Evolutionary conservation across 768 basidiomycete genomes (phyloP), one percentile per base, ranked within the genome.

Genomic region (Phanerochaete carnosa): DNA sequence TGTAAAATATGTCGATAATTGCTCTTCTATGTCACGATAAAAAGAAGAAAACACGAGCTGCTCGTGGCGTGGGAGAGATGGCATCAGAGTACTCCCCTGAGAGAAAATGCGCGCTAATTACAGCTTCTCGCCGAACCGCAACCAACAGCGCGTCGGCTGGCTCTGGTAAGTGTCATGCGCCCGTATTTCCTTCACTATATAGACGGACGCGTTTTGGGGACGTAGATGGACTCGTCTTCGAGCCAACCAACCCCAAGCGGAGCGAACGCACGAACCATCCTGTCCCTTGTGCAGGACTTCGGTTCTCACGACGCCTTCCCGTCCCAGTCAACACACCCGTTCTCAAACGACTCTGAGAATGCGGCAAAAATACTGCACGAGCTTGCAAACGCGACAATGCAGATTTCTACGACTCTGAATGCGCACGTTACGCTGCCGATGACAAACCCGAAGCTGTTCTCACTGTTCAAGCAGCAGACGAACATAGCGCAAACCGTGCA

Each of bases 361-460:
- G 71, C 70, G 7, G 55, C 69, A 33, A 62, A 75, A 2, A 69
- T 78, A 33, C 75, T 90, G 50, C 79, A 80, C 59, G 76, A 82
- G 23, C 69, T 87, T 12, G 75, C 86, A 52, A 76, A 82, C 55
- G 73, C 80, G 11, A 77, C 84, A 13, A 75, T 79, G 39, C 80
- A 84, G 64, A 70, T 88, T 15, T 79, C 80, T 2, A 74, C 80
- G 68, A 86, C 85, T 0, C 73, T 90, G 28, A 75, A 79, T 28
- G 68, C 80, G 52, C 83, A 84, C 65, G 62, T 79, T 16, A 71
- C 84, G 7, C 73, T 79, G 12, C 77, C 82, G 8, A 77, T 84
- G 62, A 77, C 82, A 29, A 86, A 87, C 52, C 79, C 86, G 15
- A 91, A 90, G 65, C 77, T 90, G 6, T 77, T 88, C 33, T 89